Evolutionary conservation across 441 rosid species (phyloP).

Genomic region (Euphorbia schlechtendalii): DNA sequence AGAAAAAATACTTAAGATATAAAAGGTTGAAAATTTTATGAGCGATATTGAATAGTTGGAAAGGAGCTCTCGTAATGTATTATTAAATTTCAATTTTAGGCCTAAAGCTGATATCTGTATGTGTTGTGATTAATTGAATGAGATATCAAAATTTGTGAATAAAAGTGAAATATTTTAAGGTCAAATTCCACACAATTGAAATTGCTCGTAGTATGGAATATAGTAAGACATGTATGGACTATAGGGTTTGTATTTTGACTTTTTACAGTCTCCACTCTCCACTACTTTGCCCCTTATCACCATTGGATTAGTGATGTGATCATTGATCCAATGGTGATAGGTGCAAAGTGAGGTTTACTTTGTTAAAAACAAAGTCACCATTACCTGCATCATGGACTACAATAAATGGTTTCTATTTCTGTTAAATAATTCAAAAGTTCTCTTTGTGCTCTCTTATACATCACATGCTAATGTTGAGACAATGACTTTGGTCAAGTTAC

Average conservation of each 20-base stretch:
- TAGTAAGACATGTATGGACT: not conserved
- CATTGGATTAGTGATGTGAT: too few relatives aligned
- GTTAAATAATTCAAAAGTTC: not conserved
- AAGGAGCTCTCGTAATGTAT: not conserved
- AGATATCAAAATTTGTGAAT: not conserved
- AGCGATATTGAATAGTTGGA: not conserved
- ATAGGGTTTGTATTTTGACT: too few relatives aligned
- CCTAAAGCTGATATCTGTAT: not conserved
- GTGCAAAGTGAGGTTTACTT: too few relatives aligned
- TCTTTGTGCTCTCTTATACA: not conserved
- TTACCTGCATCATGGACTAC: not conserved
- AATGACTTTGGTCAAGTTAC: not conserved
- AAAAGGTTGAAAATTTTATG: too few relatives aligned
- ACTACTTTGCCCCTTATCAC: too few relatives aligned
- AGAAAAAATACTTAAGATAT: not conserved
- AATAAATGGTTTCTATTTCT: not conserved
- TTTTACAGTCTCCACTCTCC: too few relatives aligned
- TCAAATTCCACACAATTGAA: not conserved
- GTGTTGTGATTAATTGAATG: not conserved
- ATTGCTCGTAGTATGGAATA: too few relatives aligned
- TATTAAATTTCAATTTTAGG: not conserved
- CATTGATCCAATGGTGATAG: too few relatives aligned
- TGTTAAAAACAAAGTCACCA: too few relatives aligned
- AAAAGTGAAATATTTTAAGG: not conserved
- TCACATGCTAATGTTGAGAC: not conserved